Percentiles rank a stretch among this genome's conserved stretches.
Evolutionary conservation across 176 grass and related monocot genomes (phyloP).

Genomic region (Oryza brachyantha): DNA sequence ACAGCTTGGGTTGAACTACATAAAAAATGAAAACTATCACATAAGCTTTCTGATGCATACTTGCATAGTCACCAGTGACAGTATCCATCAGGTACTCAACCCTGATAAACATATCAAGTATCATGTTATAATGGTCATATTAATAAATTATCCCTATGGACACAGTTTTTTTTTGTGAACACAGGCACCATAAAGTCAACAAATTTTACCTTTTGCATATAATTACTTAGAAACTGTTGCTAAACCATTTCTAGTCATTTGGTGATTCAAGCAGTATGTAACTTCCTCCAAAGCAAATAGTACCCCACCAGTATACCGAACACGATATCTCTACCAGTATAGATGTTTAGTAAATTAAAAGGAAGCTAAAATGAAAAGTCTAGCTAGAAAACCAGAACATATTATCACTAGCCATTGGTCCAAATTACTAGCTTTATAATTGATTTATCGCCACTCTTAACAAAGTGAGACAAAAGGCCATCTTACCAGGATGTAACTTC

Average conservation of each 20-base stretch:
- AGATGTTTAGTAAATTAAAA: neutral
- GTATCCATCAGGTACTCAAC: neutral
- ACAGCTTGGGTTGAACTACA: neutral
- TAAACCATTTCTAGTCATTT: conserved; percentile 6
- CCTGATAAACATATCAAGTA: neutral
- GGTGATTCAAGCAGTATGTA: neutral
- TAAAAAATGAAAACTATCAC: neutral
- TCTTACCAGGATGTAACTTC: conserved; percentile 97
- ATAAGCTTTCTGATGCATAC: neutral
- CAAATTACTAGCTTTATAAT: neutral
- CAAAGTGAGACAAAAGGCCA: neutral
- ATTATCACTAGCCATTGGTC: neutral
- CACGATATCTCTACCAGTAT: neutral
- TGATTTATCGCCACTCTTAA: neutral
- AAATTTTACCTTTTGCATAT: neutral
- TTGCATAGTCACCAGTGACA: neutral
- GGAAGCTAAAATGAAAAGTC: neutral
- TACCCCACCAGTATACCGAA: neutral
- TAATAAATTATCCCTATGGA: neutral
- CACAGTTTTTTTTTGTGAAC: neutral
- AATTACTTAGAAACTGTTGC: neutral
- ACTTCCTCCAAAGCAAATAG: too few relatives aligned
- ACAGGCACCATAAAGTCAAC: neutral
- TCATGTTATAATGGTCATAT: neutral
- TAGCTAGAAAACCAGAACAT: neutral